Base-by-base conservation (phyloP, 2,329 filamentous ascomycete genomes). In the Fusarium luffae region DNA sequence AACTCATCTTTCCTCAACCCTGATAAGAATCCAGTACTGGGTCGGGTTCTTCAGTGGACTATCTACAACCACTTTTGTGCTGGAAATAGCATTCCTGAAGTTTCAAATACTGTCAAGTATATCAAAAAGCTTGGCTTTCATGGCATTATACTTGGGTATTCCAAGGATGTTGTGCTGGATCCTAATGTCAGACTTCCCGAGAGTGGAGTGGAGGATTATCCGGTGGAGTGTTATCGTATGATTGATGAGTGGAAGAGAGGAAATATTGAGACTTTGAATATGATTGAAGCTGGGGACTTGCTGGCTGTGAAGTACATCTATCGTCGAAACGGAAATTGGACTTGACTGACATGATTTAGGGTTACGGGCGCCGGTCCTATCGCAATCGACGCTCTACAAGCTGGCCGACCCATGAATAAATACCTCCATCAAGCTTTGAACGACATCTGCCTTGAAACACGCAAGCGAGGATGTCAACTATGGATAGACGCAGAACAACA, bases 61-160 rank as follows among this genome's bases (percentile, higher is more conserved):
- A 79, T 88, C 18, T 88, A 88, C 70, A 82, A 86, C 61, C 86
- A 88, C 48, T 88, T 88, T 75, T 88, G 86, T 65, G 86, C 85
- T 0, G 86, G 86, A 1, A 82, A 82, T 28, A 86, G 83, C 54
- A 79, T 81, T 42, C 56, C 62, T 2, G 85, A 87, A 58, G 84
- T 87, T 3, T 77, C 80, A 32, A 75, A 75, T 7, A 85, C 82
- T 0, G 80, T 85, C 25, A 73, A 77, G 4, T 77, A 78, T 3
- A 83, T 87, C 52, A 85, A 84, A 69, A 63, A 69, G 0, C 74
- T 87, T 21, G 86, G 86, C 18, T 88, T 83, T 66, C 79, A 82
- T 13, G 86, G 86, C 4, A 83, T 87, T 4, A 83, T 87, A 9
- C 78, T 88, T 4, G 82, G 83, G 21, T 88, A 87, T 70, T 85